These are phyloP conservation scores for Mortierella alpina DNA, from an alignment of 192 early-diverging fungal genomes.

Conservation along the genomic window DNA sequence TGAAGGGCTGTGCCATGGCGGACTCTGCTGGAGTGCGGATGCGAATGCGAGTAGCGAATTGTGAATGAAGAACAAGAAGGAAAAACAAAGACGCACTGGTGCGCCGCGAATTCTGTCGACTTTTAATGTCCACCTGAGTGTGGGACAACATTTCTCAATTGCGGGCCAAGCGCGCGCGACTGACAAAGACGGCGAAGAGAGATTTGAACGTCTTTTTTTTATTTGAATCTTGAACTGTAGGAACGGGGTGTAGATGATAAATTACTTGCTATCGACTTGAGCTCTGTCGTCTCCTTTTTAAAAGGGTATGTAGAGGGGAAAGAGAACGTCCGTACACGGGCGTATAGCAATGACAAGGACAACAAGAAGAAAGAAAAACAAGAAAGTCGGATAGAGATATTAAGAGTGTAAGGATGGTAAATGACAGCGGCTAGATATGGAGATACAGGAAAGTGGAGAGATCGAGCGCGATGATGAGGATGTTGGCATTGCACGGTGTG, in stretches of 20 bases:
- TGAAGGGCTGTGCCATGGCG: conserved; percentile 14
- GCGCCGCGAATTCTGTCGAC: background rate
- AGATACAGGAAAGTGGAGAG: too few species aligned
- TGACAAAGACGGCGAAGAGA: too few species aligned
- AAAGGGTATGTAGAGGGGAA: background rate
- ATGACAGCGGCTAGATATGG: too few species aligned
- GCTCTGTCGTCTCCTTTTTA: background rate
- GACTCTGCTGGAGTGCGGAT: background rate
- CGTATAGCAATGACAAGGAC: background rate
- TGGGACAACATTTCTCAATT: background rate
- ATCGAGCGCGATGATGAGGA: too few species aligned
- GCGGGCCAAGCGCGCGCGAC: too few species aligned
- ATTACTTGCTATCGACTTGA: background rate
- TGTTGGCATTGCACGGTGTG: too few species aligned
- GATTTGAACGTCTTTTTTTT: background rate
- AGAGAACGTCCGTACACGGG: background rate
- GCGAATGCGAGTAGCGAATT: background rate
- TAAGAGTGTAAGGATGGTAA: background rate
- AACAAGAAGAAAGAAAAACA: too few species aligned
- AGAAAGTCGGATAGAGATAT: background rate
- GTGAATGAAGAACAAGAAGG: background rate
- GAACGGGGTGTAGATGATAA: background rate
- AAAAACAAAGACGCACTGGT: background rate
- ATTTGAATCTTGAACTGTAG: too few species aligned
- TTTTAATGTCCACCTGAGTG: background rate